phyloP scores from a whole-genome alignment of 371 early-diverging fungal species.

The Syncephalastrum sp. region DNA sequence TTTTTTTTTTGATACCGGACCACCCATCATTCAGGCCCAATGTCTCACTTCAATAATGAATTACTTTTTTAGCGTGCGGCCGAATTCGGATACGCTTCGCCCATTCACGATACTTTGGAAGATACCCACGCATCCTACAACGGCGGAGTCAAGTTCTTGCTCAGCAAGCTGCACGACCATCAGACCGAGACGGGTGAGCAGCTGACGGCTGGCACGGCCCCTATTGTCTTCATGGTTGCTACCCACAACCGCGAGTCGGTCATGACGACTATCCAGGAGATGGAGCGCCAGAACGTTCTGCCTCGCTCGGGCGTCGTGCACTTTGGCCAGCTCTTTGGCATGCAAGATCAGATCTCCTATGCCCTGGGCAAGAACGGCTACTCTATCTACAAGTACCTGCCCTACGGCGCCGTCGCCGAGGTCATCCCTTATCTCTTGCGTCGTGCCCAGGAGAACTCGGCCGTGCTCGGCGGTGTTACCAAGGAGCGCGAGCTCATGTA shows the following conservation, averaged over 20 bases:
- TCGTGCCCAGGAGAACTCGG: slow-evolving; percentile 94
- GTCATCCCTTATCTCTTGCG: slow-evolving; percentile 94
- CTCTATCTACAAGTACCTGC: slow-evolving; percentile 88
- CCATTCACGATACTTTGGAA: slow-evolving; percentile 80
- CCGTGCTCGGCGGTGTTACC: slow-evolving; percentile 59
- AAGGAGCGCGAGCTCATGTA: slow-evolving; percentile 53
- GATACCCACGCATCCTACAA: slow-evolving; percentile 88
- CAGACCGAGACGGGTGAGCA: slow-evolving; percentile 26
- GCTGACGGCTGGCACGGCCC: slow-evolving; percentile 37
- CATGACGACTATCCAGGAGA: slow-evolving; percentile 59
- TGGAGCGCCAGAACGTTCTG: slow-evolving; percentile 62
- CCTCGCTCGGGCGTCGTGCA: slow-evolving; percentile 68
- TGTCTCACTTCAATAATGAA: neutral
- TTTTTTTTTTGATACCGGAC: neutral
- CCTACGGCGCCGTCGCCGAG: slow-evolving; percentile 82
- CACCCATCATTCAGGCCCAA: neutral
- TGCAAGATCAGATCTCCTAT: slow-evolving; percentile 82
- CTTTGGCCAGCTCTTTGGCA: slow-evolving; percentile 93
- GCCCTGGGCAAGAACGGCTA: slow-evolving; percentile 77
- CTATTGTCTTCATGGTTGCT: slow-evolving; percentile 82
- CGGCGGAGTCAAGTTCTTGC: slow-evolving; percentile 71
- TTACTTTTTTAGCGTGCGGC: slow-evolving; percentile 53
- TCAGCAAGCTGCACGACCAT: slow-evolving; percentile 51
- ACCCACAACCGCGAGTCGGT: slow-evolving; percentile 90
- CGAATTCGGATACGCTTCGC: slow-evolving; percentile 67